Conservation (phyloP, 176 grass and related monocot genomes). For the Cenchrus fungigraminus region DNA sequence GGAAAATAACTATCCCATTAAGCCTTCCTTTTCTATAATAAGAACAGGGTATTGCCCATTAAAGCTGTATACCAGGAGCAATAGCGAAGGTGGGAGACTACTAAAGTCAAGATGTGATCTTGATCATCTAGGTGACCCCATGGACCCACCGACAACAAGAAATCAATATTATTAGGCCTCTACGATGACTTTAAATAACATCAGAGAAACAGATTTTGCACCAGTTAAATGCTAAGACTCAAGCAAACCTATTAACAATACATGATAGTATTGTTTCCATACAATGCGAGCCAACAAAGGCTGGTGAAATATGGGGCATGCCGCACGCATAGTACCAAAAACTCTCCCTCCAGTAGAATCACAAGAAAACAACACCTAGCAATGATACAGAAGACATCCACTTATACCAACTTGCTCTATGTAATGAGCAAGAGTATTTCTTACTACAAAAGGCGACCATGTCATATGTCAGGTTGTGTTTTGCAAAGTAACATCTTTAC, state of each 20-base stretch:
- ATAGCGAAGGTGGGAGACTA: conserved; percentile 8
- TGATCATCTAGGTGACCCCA: neutral
- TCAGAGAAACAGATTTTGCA: neutral
- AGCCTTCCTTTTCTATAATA: neutral
- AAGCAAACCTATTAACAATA: neutral
- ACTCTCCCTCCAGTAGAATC: neutral
- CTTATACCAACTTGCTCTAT: neutral
- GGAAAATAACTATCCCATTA: neutral
- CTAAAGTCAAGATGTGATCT: conserved; percentile 7
- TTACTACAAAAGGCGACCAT: neutral
- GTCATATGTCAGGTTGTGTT: neutral
- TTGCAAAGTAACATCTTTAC: neutral
- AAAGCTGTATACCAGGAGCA: conserved; percentile 24
- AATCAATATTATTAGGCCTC: conserved; percentile 2
- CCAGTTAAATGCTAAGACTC: neutral
- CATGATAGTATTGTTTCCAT: neutral
- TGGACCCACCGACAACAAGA: neutral
- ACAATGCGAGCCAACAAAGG: neutral
- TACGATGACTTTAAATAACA: neutral
- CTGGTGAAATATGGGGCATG: neutral
- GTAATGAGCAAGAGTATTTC: neutral
- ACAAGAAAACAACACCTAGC: neutral
- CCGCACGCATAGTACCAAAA: neutral
- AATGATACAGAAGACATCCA: neutral
- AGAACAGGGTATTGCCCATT: conserved; percentile 6